These are phyloP conservation scores for Durusdinium trenchii DNA, from an alignment of 73 alveolate species.

Conservation along the genomic window DNA sequence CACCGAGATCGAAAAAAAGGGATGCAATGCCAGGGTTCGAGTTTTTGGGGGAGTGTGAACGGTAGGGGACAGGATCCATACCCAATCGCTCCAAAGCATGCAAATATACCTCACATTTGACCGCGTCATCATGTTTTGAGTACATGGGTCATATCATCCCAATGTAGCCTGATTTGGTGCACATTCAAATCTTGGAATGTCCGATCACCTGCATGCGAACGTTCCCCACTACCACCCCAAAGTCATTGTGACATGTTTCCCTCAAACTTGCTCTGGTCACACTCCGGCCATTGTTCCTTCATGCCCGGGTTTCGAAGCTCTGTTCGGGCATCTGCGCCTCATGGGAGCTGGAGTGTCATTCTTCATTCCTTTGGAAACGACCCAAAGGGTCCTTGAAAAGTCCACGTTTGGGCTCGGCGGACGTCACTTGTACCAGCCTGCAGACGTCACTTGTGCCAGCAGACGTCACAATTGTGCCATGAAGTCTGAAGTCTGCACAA, in stretches of 20 bases:
- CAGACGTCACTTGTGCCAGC: neutral
- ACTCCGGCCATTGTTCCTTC: neutral
- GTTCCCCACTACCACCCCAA: neutral
- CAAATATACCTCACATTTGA: neutral
- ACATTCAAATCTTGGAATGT: neutral
- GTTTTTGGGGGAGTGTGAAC: too few relatives aligned
- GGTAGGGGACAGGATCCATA: too few relatives aligned
- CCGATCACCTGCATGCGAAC: neutral
- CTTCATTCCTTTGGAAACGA: neutral
- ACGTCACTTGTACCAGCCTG: too few relatives aligned
- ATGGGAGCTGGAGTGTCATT: neutral
- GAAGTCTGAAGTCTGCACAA: neutral
- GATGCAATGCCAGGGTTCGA: too few relatives aligned
- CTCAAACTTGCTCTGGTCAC: neutral
- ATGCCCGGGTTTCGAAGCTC: neutral
- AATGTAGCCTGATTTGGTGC: neutral
- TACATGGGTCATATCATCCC: neutral
- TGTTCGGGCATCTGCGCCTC: neutral
- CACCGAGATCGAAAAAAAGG: too few relatives aligned
- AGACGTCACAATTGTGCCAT: neutral
- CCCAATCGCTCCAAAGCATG: neutral
- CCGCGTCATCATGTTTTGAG: neutral
- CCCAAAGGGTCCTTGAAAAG: neutral
- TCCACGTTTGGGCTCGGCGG: neutral
- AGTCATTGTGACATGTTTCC: neutral